These are phyloP conservation scores for Paramecium octaurelia DNA, from an alignment of 73 alveolate genomes.

Conservation along the genomic window DNA sequence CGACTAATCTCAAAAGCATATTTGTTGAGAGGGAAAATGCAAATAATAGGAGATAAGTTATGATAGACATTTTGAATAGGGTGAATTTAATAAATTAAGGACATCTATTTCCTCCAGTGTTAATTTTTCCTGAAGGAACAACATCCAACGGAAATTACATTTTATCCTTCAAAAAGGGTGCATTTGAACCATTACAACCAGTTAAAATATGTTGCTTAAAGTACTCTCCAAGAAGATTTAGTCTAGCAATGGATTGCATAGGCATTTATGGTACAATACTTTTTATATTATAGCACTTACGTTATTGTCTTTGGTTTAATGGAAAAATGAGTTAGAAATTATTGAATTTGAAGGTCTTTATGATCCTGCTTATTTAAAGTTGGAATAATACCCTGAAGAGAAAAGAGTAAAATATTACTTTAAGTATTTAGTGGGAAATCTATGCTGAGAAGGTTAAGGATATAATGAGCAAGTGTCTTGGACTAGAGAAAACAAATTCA, in stretches of 20 bases:
- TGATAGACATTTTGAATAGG: slow-evolving; percentile 55
- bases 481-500: neutral
- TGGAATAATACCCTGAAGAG: slow-evolving; percentile 48
- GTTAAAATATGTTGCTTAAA: slow-evolving; percentile 55
- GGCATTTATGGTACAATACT: neutral
- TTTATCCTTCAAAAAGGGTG: slow-evolving; percentile 74
- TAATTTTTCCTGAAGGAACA: slow-evolving; percentile 84
- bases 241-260: slow-evolving; percentile 38
- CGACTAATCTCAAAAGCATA: slow-evolving; percentile 47
- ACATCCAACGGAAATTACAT: slow-evolving; percentile 73
- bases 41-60: slow-evolving; percentile 21
- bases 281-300: neutral
- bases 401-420: neutral
- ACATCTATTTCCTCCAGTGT: slow-evolving; percentile 67
- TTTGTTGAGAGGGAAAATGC: slow-evolving; percentile 53
- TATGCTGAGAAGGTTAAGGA: slow-evolving; percentile 56
- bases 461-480: slow-evolving; percentile 45
- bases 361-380: slow-evolving; percentile 41
- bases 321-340: slow-evolving; percentile 34
- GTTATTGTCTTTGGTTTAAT: neutral
- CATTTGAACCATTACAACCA: slow-evolving; percentile 72
- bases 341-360: slow-evolving; percentile 50
- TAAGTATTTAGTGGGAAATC: slow-evolving; percentile 40
- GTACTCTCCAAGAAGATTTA: slow-evolving; percentile 18
- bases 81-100: slow-evolving; percentile 73